Percentiles rank a stretch among this genome's conserved stretches.
phyloP scores from a whole-genome alignment of 306 rosid genomes.

The Lathyrus aphaca region DNA sequence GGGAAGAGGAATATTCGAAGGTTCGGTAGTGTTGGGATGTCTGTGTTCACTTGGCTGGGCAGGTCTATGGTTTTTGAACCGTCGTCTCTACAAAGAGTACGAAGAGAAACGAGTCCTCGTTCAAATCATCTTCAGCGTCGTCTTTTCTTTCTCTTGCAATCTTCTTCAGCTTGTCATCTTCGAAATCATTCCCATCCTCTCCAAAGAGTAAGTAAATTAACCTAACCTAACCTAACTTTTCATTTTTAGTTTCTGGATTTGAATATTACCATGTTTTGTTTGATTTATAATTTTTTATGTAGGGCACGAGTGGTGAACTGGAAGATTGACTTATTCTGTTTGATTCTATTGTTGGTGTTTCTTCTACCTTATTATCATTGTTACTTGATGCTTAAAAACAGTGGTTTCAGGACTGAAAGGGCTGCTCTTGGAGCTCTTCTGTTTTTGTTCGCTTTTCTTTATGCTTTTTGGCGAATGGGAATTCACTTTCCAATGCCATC shows the following conservation, averaged over 20 bases:
- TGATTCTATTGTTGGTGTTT: conserved; percentile 83
- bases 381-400: conserved; percentile 78
- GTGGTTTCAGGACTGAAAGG: conserved; percentile 71
- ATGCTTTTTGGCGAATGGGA: conserved; percentile 66
- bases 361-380: conserved; percentile 92
- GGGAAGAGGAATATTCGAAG: conserved; percentile 79
- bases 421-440: conserved; percentile 79
- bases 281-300: neutral
- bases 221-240: neutral
- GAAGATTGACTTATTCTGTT: conserved; percentile 83
- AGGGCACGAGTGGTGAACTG: conserved; percentile 92
- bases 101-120: conserved; percentile 87
- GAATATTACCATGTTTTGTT: neutral
- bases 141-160: conserved; percentile 95
- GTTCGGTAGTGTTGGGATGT: conserved; percentile 61
- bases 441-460: conserved; percentile 59
- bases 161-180: conserved; percentile 93
- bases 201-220: conserved; percentile 64
- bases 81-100: conserved; percentile 90
- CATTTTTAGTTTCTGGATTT: neutral
- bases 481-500: conserved; percentile 98
- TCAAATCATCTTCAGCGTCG: conserved; percentile 89
- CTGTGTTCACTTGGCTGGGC: conserved; percentile 75
- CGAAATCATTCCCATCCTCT: conserved; percentile 96
- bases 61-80: conserved; percentile 89